Conservation (phyloP, 192 early-diverging fungal species). For the Coemansia aciculifera region DNA sequence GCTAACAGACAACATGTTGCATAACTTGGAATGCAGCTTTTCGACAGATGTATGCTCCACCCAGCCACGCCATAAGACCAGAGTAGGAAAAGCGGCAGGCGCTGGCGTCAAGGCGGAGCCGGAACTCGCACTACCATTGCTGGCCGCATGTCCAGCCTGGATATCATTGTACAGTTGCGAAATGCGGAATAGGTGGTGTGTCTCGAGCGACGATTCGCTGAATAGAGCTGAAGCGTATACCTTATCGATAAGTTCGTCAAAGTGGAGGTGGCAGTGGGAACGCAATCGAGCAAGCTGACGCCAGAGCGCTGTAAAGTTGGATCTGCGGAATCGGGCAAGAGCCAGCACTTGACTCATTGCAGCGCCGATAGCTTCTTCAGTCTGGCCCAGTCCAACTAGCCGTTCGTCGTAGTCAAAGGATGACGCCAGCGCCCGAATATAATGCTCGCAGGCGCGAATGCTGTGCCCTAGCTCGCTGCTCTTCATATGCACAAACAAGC, state of each 20-base stretch:
- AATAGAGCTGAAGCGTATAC: constrained; percentile 38
- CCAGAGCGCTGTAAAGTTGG: constrained; percentile 50
- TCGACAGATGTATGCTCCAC: constrained; percentile 25
- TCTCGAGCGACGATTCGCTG: constrained; percentile 37
- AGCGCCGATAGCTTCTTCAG: constrained; percentile 38
- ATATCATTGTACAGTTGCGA: constrained; percentile 36
- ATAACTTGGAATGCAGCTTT: constrained; percentile 25
- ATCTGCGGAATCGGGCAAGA: constrained; percentile 44
- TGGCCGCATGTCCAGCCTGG: constrained; percentile 20
- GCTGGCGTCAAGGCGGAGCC: not conserved
- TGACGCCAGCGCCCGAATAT: constrained; percentile 14
- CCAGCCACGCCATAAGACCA: constrained; percentile 49
- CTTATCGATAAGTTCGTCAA: constrained; percentile 21
- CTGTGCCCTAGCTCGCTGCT: constrained; percentile 33
- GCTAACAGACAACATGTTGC: constrained; percentile 13
- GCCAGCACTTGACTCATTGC: constrained; percentile 36
- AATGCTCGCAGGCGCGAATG: constrained; percentile 39
- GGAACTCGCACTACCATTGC: not conserved
- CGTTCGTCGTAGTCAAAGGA: constrained; percentile 30
- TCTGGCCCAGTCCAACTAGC: constrained; percentile 40
- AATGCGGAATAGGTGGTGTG: constrained; percentile 41
- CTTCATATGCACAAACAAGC: constrained; percentile 43
- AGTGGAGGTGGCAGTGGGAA: constrained; percentile 29
- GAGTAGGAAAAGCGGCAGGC: constrained; percentile 17
- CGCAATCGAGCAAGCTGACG: constrained; percentile 30